Conservation (phyloP, 2,329 filamentous ascomycete species). For the Aphanocladium album region DNA sequence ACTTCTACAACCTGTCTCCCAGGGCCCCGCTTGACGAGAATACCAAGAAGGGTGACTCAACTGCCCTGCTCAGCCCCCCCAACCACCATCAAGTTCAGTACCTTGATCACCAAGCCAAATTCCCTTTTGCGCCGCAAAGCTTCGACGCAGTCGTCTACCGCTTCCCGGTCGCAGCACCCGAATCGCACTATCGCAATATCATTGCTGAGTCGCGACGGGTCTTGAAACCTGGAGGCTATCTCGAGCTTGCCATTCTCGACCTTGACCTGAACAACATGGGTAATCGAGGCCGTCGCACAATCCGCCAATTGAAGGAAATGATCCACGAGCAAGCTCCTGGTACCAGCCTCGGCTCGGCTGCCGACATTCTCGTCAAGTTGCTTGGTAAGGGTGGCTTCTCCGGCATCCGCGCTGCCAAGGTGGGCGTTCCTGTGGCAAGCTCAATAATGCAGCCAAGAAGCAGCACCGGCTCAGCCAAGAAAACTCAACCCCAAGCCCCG, state of each 20-base stretch:
- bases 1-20: slow-evolving; percentile 71
- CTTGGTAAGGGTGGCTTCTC: slow-evolving; percentile 66
- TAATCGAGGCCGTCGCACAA: slow-evolving; percentile 59
- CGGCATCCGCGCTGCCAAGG: slow-evolving; percentile 68
- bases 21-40: slow-evolving; percentile 46
- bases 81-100: slow-evolving; percentile 76
- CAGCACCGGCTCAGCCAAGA: slow-evolving; percentile 14
- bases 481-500: slow-evolving; percentile 36
- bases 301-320: slow-evolving; percentile 66
- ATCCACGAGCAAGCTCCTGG: slow-evolving; percentile 58
- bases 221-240: slow-evolving; percentile 68
- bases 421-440: slow-evolving; percentile 69
- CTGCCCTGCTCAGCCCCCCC: slow-evolving; percentile 52
- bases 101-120: slow-evolving; percentile 54
- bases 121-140: slow-evolving; percentile 71
- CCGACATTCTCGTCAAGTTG: slow-evolving; percentile 59
- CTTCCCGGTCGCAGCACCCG: slow-evolving; percentile 66
- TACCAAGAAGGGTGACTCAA: slow-evolving; percentile 34
- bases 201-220: slow-evolving; percentile 73
- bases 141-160: slow-evolving; percentile 73
- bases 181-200: slow-evolving; percentile 64
- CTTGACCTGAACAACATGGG: slow-evolving; percentile 82
- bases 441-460: slow-evolving; percentile 31
- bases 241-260: slow-evolving; percentile 75
- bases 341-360: slow-evolving; percentile 54